These are phyloP conservation scores for Theileria equi DNA, from an alignment of 169 alveolate species.

Conservation along the genomic window DNA sequence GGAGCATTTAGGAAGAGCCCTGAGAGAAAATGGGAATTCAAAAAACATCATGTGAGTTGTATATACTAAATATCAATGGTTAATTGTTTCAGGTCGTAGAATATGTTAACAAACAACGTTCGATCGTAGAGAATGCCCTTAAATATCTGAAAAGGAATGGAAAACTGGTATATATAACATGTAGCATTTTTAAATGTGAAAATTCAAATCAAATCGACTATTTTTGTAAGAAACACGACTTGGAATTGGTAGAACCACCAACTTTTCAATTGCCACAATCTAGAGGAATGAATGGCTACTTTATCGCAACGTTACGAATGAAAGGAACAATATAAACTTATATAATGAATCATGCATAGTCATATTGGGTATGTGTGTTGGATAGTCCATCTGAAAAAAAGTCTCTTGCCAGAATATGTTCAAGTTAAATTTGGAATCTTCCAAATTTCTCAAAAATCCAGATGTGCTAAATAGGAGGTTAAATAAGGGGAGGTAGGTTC, in stretches of 20 bases:
- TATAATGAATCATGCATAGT: too few species aligned
- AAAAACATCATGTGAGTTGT: slow-evolving; percentile 67
- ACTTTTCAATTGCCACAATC: slow-evolving; percentile 83
- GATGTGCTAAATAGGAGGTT: too few species aligned
- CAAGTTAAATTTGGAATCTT: too few species aligned
- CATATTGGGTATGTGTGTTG: too few species aligned
- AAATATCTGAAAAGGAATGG: slow-evolving; percentile 80
- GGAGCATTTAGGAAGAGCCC: slow-evolving; percentile 93
- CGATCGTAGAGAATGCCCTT: slow-evolving; percentile 75
- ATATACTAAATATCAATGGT: neutral
- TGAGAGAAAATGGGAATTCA: slow-evolving; percentile 86
- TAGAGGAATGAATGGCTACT: slow-evolving; percentile 93
- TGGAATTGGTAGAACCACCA: slow-evolving; percentile 77
- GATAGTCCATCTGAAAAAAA: too few species aligned
- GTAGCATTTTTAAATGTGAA: slow-evolving; percentile 86
- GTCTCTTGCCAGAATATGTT: too few species aligned
- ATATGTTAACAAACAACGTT: slow-evolving; percentile 56
- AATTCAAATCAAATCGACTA: slow-evolving; percentile 74
- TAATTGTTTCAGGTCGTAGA: neutral
- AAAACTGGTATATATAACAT: slow-evolving; percentile 86
- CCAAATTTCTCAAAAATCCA: too few species aligned
- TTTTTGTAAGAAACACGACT: slow-evolving; percentile 75
- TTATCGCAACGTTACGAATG: slow-evolving; percentile 85
- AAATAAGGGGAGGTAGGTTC: neutral
- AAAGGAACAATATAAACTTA: too few species aligned